Base-by-base conservation (phyloP, 148 eudicot genomes). In the Vaccinium myrtillus region DNA sequence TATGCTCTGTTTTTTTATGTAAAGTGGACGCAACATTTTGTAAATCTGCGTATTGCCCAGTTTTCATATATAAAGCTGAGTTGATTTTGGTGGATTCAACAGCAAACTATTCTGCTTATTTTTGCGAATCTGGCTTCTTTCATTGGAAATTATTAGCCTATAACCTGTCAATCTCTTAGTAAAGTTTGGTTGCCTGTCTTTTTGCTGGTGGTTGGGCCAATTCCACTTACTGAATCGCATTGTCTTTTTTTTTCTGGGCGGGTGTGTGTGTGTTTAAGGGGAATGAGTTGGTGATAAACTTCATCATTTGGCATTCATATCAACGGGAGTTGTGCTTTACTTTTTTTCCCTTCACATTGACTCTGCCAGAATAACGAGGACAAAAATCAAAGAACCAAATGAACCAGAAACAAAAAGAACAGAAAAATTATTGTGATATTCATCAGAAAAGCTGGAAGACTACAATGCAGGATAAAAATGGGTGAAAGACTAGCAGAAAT, bases 11-110 rank as follows among this genome's bases (percentile, higher is more conserved):
- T 56, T 59, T 16, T 79, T 43, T 30, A 80, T 80, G 82, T 61
- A 61, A 19, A 58, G 82, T 80, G 73, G 71, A 61, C 12, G 53
- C 13, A 80, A 61, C 73, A 56, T 79, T 23, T 54, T 80, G 82
- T 80, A 80, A 39, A 80, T 80, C 32, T 69, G 39, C 32, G 10
- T 53, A 12, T 32, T 58, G 46, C 82, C 51, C 71, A 25, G 43
- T 58, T 39, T 61, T 59, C 73, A 67, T 80, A 80, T 80, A 43
- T 58, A 80, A 36, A 58, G 71, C 21, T 80, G 82, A 80, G 82
- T 48, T 61, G 54, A 55, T 79, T 56, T 55, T 79, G 67, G 49
- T 79, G 50, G 59, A 59, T 36, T n/a, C 19, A 21, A 15, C 6
- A 9, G 71, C 71, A 59, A 27, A 67, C 12, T 67, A 67, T 67